These are phyloP conservation scores for Microthlaspi erraticum DNA, from an alignment of 345 rosid genomes.

Conservation along the genomic window DNA sequence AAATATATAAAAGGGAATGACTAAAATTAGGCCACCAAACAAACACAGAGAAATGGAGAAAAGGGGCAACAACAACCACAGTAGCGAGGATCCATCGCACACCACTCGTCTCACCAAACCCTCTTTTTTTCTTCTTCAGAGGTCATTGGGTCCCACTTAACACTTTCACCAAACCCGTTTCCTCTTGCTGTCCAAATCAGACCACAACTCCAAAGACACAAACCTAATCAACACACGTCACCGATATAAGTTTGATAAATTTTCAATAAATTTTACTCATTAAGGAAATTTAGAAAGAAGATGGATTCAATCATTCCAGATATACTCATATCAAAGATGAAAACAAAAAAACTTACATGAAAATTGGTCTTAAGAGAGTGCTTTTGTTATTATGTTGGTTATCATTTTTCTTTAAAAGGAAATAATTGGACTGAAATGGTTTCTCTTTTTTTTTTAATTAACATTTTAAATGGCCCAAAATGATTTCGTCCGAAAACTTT, in stretches of 20 bases:
- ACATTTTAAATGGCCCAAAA: not conserved
- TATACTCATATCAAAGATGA: not conserved
- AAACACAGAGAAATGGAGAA: slow-evolving; percentile 34
- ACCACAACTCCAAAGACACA: slow-evolving; percentile 20
- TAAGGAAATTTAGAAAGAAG: slow-evolving; percentile 7
- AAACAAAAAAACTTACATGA: not conserved
- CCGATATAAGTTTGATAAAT: not conserved
- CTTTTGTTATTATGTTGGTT: not conserved
- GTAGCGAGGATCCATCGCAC: slow-evolving; percentile 37
- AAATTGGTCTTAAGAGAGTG: not conserved
- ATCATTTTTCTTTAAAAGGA: not conserved
- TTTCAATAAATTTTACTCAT: not conserved
- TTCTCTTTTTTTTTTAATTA: not conserved
- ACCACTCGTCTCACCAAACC: slow-evolving; percentile 51
- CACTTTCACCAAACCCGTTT: slow-evolving; percentile 40
- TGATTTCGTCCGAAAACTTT: too few relatives aligned
- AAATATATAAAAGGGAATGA: slow-evolving; percentile 28
- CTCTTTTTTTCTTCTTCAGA: slow-evolving; percentile 29
- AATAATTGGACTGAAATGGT: not conserved
- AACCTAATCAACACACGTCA: slow-evolving; percentile 39
- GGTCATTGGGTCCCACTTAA: slow-evolving; percentile 33
- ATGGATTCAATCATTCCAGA: slow-evolving; percentile 17
- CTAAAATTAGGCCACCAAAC: slow-evolving; percentile 46
- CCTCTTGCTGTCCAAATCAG: slow-evolving; percentile 35
- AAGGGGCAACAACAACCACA: slow-evolving; percentile 39